Evolutionary conservation across 257 asterid species (phyloP), one percentile per base, ranked within the genome.

Genomic region (Scutellaria baicalensis): DNA sequence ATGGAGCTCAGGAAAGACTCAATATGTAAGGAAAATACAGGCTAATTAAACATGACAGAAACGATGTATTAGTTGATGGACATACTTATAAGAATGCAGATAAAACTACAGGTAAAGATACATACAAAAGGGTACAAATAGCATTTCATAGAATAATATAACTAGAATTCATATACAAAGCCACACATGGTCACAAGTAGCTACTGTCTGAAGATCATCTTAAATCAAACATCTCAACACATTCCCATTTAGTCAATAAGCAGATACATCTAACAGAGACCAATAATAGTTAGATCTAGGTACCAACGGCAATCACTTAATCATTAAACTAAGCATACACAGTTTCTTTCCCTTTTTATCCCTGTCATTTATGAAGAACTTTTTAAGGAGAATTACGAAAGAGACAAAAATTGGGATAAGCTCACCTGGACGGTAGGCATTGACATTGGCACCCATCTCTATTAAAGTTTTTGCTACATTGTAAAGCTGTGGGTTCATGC

Each of bases 381-480:
- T 8, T 20, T 40, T 44, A 33, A 7, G 67, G 27, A 43, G 23
- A 58, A 42, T n/a, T 33, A 51, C 42, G 68, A 71, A 10, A n/a
- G 17, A 70, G 16, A 40, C 4, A 23, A 3, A 20, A 21, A 2
- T 27, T 27, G 33, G 33, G 59, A 51, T 23, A 42, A 60, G 27
- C 39, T 33, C 33, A 91, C 99, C 99, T 79, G 90, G 84, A 47
- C 93, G 88, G 68, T 81, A 94, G 75, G 95, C 93, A 75, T 91
- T 82, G 71, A 94, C 83, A 71, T 94, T 85, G 61, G 97, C 99
- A 59, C 99, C 99, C 88, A 91, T 76, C 57, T 91, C 98, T 40
- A 94, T 83, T 78, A 91, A 83, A 6, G 97, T 79, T 72, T 83
- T 91, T 9, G 96, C 97, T 31, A 91, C 97, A 81, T 84, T 79